Conservation (phyloP, 441 rosid species). For the Populus hybrid region DNA sequence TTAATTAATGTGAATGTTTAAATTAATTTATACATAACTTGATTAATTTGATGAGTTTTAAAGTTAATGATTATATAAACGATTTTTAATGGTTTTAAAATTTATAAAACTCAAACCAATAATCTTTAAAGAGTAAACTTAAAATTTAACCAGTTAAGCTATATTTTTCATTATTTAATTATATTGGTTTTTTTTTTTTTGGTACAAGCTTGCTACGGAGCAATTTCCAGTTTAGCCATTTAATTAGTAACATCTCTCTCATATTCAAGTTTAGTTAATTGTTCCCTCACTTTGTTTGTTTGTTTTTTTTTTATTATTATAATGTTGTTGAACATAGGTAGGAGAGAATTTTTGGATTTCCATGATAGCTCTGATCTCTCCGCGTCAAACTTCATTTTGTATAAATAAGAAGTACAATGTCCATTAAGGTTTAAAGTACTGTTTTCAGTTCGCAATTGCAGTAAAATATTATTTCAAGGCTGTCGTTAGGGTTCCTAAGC, state of each 20-base stretch:
- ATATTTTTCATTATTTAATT: too few relatives aligned
- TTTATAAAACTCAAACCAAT: too few relatives aligned
- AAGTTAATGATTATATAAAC: too few relatives aligned
- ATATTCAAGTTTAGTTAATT: constrained; percentile 11
- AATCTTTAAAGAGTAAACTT: too few relatives aligned
- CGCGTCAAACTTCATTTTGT: constrained; percentile 4
- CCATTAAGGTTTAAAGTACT: constrained; percentile 20
- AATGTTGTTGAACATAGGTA: background rate
- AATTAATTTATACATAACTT: fast-evolving
- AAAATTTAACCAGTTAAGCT: too few relatives aligned
- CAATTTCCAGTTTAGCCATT: background rate
- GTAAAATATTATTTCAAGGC: background rate
- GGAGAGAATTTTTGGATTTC: background rate
- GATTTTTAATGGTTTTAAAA: fast-evolving
- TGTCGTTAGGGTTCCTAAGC: constrained; percentile 20
- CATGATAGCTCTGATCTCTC: background rate
- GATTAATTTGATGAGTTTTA: fast-evolving
- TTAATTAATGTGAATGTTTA: too few relatives aligned
- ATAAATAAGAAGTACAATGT: constrained; percentile 23
- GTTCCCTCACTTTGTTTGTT: constrained; percentile 8
- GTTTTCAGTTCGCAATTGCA: constrained; percentile 23
- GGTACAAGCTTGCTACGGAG: background rate
- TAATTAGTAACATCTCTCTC: background rate
- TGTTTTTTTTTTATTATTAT: background rate
- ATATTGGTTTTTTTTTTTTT: background rate